Percentiles rank a stretch among this genome's conserved stretches.
Evolutionary conservation across 2,329 filamentous ascomycete species (phyloP).

Genomic region (Ceratocystiopsis sp.): DNA sequence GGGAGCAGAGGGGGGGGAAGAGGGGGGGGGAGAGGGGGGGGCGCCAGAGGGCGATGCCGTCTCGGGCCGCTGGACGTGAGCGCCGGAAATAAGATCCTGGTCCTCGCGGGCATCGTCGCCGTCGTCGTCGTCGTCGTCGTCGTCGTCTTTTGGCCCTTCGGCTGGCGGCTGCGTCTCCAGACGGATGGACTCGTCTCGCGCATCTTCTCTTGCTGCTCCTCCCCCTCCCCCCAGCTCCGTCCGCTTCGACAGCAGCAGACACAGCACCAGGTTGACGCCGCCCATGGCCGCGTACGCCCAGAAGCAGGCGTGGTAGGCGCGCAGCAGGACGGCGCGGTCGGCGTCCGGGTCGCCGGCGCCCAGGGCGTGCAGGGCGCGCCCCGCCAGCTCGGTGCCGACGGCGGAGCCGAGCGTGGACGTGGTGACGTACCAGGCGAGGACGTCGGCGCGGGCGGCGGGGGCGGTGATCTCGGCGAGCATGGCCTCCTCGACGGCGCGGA

Average conservation of each 20-base stretch:
- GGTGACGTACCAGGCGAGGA: conserved; percentile 50
- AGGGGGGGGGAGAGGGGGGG: no score
- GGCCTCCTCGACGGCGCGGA: conserved; percentile 49
- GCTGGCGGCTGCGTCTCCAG: no score
- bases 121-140: conserved; percentile 9
- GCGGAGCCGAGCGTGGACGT: conserved; percentile 37
- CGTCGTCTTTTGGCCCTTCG: conserved; percentile 8
- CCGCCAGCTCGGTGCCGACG: conserved; percentile 33
- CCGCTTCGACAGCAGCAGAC: conserved; percentile 27
- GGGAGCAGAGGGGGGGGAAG: no score
- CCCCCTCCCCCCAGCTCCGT: conserved; percentile 29
- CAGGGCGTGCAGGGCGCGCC: conserved; percentile 31
- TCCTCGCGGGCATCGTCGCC: conserved; percentile 4
- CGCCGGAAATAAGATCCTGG: conserved; percentile 2
- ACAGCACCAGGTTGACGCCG: conserved; percentile 27
- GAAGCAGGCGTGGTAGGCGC: conserved; percentile 40
- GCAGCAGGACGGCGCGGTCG: conserved; percentile 14
- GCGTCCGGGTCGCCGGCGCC: conserved; percentile 26
- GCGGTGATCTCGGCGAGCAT: conserved; percentile 43
- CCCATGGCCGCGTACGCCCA: conserved; percentile 42
- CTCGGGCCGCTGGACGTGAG: conserved; percentile 8
- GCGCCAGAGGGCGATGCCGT: no score
- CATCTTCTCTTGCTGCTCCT: conserved; percentile 1
- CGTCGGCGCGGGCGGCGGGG: conserved; percentile 36
- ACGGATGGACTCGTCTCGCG: conserved; percentile 8